phyloP scores from a whole-genome alignment of 2,329 filamentous ascomycete genomes.

The Mycocentrospora acerina region DNA sequence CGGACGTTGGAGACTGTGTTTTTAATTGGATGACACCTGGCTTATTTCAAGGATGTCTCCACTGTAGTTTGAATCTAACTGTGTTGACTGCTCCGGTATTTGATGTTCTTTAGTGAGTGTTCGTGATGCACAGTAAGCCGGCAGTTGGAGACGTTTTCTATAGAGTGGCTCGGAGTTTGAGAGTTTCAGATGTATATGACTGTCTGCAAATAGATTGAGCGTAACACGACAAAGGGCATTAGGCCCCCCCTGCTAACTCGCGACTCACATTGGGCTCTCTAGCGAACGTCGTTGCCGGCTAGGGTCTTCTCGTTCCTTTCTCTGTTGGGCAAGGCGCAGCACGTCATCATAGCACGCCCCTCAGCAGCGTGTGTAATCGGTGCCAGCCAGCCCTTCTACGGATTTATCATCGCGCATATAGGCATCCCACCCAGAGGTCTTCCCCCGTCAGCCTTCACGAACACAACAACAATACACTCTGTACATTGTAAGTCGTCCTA shows the following conservation, averaged over 20 bases:
- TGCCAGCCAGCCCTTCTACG: conserved; percentile 6
- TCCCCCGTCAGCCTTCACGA: conserved; percentile 13
- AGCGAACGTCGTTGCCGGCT: too few species aligned
- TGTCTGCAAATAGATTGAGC: too few species aligned
- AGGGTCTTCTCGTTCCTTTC: too few species aligned
- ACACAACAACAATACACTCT: conserved; percentile 13
- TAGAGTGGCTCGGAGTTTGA: too few species aligned
- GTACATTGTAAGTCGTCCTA: conserved; percentile 30
- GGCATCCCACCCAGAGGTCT: conserved; percentile 11
- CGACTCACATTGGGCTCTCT: too few species aligned
- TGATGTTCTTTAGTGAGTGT: not conserved
- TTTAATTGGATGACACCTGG: not conserved
- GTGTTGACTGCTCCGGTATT: conserved; percentile 13
- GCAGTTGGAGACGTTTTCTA: too few species aligned
- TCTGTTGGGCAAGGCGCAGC: conserved; percentile 12
- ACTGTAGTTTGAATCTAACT: conserved; percentile 22
- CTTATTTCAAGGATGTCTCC: not conserved
- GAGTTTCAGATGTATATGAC: too few species aligned
- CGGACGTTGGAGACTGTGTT: too few species aligned
- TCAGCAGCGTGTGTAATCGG: not conserved
- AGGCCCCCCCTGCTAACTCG: too few species aligned
- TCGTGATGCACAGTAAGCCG: too few species aligned
- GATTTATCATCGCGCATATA: conserved; percentile 27
- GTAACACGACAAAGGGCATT: too few species aligned
- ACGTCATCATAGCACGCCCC: conserved; percentile 10